Conservation (phyloP, 495 filamentous ascomycete species). For the Xylaria cubensis region DNA sequence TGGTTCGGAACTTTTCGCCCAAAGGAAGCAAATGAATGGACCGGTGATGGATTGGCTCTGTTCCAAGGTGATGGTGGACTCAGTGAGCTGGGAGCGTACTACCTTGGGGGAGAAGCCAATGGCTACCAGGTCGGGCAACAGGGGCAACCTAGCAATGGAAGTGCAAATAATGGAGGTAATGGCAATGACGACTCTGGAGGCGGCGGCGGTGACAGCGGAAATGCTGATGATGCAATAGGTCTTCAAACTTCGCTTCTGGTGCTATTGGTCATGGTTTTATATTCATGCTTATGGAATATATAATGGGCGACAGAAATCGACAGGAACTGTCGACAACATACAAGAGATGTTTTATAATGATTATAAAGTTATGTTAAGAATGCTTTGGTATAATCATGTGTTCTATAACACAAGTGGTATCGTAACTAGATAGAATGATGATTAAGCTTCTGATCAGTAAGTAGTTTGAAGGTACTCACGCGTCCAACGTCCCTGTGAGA, state of each 20-base stretch:
- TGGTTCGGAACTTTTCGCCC: slow-evolving; percentile 68
- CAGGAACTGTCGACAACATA: not conserved
- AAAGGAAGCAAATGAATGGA: slow-evolving; percentile 54
- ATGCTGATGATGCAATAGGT: slow-evolving; percentile 20
- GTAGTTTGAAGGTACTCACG: too few species aligned
- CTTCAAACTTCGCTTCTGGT: slow-evolving; percentile 8
- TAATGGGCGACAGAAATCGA: not conserved
- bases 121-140: slow-evolving; percentile 33
- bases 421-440: too few species aligned
- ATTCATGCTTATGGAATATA: not conserved
- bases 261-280: not conserved
- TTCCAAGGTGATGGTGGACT: slow-evolving; percentile 57
- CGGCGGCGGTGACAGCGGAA: slow-evolving; percentile 5
- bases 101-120: slow-evolving; percentile 56
- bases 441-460: too few species aligned
- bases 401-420: too few species aligned
- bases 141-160: slow-evolving; percentile 4
- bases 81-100: slow-evolving; percentile 65
- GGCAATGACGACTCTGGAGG: not conserved
- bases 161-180: slow-evolving; percentile 15
- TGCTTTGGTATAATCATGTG: not conserved
- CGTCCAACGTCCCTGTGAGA: too few species aligned
- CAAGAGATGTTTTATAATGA: not conserved
- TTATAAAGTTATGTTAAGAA: not conserved
- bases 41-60: slow-evolving; percentile 63